Percentiles rank a stretch among this genome's conserved stretches.
These are phyloP conservation scores for Claviceps monticola DNA, from an alignment of 2,329 filamentous ascomycete genomes.

Conservation along the genomic window DNA sequence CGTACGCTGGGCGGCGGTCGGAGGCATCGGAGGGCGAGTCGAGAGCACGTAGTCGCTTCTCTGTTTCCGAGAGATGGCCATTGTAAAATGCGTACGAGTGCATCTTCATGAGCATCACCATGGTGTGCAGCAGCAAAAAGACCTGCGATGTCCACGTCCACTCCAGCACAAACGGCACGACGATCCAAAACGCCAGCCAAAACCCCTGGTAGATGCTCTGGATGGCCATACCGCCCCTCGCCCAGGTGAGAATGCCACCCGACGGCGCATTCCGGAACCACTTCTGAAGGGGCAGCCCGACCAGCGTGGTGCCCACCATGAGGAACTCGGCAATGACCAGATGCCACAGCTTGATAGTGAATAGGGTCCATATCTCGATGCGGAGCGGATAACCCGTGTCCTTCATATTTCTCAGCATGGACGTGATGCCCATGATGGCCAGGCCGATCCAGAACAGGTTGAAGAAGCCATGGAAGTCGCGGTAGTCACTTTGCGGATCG, in stretches of 20 bases:
- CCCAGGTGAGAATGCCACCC: constrained; percentile 54
- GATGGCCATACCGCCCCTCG: constrained; percentile 58
- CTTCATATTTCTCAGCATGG: constrained; percentile 84
- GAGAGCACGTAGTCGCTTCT: constrained; percentile 64
- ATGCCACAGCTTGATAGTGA: constrained; percentile 81
- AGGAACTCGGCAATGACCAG: constrained; percentile 68
- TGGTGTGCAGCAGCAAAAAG: constrained; percentile 79
- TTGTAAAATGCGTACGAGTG: constrained; percentile 98
- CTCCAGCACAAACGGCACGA: constrained; percentile 66
- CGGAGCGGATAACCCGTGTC: constrained; percentile 81
- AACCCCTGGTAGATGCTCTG: constrained; percentile 69
- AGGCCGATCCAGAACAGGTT: constrained; percentile 96
- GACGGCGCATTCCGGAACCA: constrained; percentile 41
- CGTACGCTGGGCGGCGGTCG: constrained; percentile 56
- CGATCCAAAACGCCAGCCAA: constrained; percentile 76
- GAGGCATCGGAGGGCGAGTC: constrained; percentile 52
- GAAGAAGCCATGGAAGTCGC: constrained; percentile 94
- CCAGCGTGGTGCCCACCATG: constrained; percentile 66
- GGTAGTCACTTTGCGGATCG: constrained; percentile 80
- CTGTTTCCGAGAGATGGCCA: constrained; percentile 79
- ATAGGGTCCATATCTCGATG: constrained; percentile 75
- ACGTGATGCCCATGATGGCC: constrained; percentile 91
- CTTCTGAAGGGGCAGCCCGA: constrained; percentile 61
- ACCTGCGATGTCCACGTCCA: constrained; percentile 99
- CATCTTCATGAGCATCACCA: constrained; percentile 96